Evolutionary conservation across 768 basidiomycete species (phyloP).

Genomic region (Lepiota venenata): DNA sequence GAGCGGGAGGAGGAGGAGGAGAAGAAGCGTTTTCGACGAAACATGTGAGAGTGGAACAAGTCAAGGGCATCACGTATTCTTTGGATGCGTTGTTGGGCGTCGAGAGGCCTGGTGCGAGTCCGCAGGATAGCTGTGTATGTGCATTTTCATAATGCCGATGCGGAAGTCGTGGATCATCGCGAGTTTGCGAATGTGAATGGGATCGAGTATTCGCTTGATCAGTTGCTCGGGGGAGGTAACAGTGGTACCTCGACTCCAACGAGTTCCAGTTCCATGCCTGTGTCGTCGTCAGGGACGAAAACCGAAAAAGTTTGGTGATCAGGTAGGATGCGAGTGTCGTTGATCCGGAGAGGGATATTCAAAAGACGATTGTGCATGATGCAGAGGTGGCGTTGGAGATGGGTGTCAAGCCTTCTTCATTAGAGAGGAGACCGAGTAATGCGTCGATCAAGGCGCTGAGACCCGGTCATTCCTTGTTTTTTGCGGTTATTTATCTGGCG

Average conservation of each 20-base stretch:
- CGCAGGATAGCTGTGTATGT: constrained; percentile 33
- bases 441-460: constrained; percentile 48
- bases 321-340: constrained; percentile 76
- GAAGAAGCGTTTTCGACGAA: neutral
- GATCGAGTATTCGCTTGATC: constrained; percentile 91
- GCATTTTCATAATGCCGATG: constrained; percentile 38
- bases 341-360: constrained; percentile 44
- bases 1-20: neutral
- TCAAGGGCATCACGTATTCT: constrained; percentile 97
- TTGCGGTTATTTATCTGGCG: constrained; percentile 94
- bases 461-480: constrained; percentile 84
- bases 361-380: constrained; percentile 63
- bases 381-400: constrained; percentile 70
- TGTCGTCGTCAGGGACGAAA: constrained; percentile 25
- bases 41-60: constrained; percentile 69
- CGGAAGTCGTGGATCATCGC: constrained; percentile 71
- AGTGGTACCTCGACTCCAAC: constrained; percentile 1
- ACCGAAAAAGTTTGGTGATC: constrained; percentile 60
- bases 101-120: constrained; percentile 44
- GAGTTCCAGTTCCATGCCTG: constrained; percentile 18
- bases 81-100: constrained; percentile 90
- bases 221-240: constrained; percentile 62
- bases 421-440: constrained; percentile 24
- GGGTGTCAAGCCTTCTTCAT: constrained; percentile 39
- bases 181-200: constrained; percentile 98